Conservation (phyloP, 495 filamentous ascomycete genomes). For the Xylaria venustula region DNA sequence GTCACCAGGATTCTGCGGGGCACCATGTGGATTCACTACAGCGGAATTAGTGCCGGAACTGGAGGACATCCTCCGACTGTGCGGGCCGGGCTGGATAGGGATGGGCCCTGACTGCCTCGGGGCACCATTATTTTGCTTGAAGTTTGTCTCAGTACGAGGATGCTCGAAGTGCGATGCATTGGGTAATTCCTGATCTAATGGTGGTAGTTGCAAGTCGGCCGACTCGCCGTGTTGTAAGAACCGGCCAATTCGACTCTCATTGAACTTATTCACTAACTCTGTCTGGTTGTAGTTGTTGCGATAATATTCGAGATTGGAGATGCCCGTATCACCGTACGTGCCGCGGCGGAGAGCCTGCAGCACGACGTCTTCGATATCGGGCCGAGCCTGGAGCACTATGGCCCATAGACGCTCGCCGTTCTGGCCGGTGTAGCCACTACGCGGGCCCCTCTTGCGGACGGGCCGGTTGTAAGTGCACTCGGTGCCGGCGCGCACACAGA, state of each 20-base stretch:
- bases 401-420: slow-evolving; percentile 35
- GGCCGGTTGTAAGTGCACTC: slow-evolving; percentile 33
- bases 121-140: slow-evolving; percentile 15
- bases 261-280: slow-evolving; percentile 29
- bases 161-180: slow-evolving; percentile 20
- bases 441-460: slow-evolving; percentile 30
- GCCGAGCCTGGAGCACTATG: slow-evolving; percentile 27
- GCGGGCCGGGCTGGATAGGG: neutral
- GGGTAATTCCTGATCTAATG: slow-evolving; percentile 23
- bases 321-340: slow-evolving; percentile 24
- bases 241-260: slow-evolving; percentile 28
- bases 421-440: slow-evolving; percentile 34
- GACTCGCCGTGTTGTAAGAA: slow-evolving; percentile 30
- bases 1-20: slow-evolving; percentile 30
- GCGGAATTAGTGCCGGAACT: neutral
- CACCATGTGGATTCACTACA: slow-evolving; percentile 27
- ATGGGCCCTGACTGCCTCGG: neutral
- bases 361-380: slow-evolving; percentile 31
- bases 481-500: slow-evolving; percentile 31
- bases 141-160: slow-evolving; percentile 16
- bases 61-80: neutral
- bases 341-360: slow-evolving; percentile 26
- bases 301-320: slow-evolving; percentile 31
- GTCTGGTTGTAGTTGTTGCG: slow-evolving; percentile 33
- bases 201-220: slow-evolving; percentile 25